Base-by-base conservation (phyloP, 495 filamentous ascomycete species). In the Beverwykella pulmonaria region DNA sequence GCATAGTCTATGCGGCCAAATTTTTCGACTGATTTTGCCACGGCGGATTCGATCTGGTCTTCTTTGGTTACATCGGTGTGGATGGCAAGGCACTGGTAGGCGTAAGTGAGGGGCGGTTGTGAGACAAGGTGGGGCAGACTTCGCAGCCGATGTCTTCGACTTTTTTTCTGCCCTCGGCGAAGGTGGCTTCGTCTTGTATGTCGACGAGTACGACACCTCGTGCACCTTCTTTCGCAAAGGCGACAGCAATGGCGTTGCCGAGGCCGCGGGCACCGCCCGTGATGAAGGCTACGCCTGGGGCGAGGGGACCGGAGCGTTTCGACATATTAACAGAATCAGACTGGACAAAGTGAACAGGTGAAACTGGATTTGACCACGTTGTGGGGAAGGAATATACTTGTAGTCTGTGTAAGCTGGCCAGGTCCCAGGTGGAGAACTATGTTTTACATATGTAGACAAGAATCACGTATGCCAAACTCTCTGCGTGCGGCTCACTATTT, bases 11-110 rank as follows among this genome's bases (percentile, higher is more conserved):
- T 70, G 27, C 73, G 48, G 7, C 72, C 67, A 58, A 75, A 76
- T 23, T 74, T 68, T 29, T 69, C 63, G 9, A 74, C 64, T 12
- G 70, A 61, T 27, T 66, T 27, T 9, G 61, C 46, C 4, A 79
- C 73, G 22, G 75, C 72, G 1, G 44, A 20, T 20, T 76, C 60
- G 17, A 79, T 73, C 1, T 72, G 61, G 2, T 65, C 68, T 46
- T 72, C 72, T n/a, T 77, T 72, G 4, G 74, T 73, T 0, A 80
- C 74, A 64, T 80, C 73, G 0, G 71, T 71, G 50, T 65, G 64
- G 25, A 76, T 71, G 3, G 73, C 53, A 14, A 78, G 20, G 46
- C 66, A 65, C 62, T 54, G 32, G 12, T 34, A 6, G 32, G 32
- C n/a, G 32, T 34, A 5, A 34, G 32, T 34, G 32, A 6, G 32